Conservation (phyloP, 495 filamentous ascomycete genomes). For the Penicillium cinerascens region DNA sequence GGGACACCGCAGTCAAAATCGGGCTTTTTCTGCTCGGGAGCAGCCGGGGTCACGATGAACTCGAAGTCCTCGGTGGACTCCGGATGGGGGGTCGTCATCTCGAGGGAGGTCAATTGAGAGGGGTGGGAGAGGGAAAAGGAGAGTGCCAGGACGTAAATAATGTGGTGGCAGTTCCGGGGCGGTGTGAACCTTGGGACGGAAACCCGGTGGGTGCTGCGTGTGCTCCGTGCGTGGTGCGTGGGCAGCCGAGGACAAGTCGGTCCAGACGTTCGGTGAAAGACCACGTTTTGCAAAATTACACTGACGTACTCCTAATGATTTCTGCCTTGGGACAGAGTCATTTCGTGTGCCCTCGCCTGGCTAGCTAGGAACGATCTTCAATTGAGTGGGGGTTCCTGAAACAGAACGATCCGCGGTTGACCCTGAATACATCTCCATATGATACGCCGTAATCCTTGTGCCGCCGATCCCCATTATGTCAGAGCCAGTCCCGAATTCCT, state of each 20-base stretch:
- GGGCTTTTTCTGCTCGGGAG: constrained; percentile 39
- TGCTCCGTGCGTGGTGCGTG: constrained; percentile 5
- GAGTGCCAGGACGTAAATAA: constrained; percentile 23
- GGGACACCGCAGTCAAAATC: constrained; percentile 30
- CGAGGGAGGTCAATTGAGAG: constrained; percentile 21
- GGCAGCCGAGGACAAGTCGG: background rate
- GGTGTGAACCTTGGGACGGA: constrained; percentile 15
- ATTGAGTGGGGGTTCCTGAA: constrained; percentile 25
- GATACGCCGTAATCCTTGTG: constrained; percentile 16
- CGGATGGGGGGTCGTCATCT: constrained; percentile 47
- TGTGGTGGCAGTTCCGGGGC: constrained; percentile 27
- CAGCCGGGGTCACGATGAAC: constrained; percentile 62
- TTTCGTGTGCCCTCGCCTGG: constrained; percentile 14
- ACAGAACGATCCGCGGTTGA: constrained; percentile 23
- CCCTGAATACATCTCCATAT: constrained; percentile 16
- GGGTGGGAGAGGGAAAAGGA: constrained; percentile 21
- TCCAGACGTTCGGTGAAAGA: background rate
- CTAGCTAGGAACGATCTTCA: constrained; percentile 20
- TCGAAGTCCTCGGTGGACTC: constrained; percentile 63
- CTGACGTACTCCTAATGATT: background rate
- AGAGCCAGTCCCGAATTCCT: background rate
- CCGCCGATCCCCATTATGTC: constrained; percentile 2
- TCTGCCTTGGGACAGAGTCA: constrained; percentile 1
- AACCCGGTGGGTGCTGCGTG: constrained; percentile 3
- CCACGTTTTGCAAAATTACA: background rate